These are phyloP conservation scores for Zygosaccharomyces gambellarensis DNA, from an alignment of 805 yeast species.

Conservation along the genomic window DNA sequence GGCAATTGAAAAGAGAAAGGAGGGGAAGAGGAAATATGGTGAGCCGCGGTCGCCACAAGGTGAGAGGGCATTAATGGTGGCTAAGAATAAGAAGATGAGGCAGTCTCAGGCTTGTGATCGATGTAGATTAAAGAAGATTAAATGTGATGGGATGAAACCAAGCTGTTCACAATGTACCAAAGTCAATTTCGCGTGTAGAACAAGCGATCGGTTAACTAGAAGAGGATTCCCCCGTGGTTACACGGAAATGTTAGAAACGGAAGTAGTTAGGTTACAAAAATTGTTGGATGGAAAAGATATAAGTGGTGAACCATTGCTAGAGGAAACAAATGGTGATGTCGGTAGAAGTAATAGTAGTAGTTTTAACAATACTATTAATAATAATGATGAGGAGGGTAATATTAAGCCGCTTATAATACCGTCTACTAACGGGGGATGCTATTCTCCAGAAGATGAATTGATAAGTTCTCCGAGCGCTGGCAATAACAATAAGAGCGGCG, in stretches of 20 bases:
- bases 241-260: slow-evolving; percentile 66
- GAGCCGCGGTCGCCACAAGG: slow-evolving; percentile 16
- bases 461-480: too few relatives aligned
- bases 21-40: slow-evolving; percentile 21
- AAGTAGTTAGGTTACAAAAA: slow-evolving; percentile 55
- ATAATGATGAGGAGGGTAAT: neutral
- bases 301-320: neutral
- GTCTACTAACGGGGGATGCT: neutral
- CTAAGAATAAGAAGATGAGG: slow-evolving; percentile 34
- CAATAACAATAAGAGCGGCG: neutral
- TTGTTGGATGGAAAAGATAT: slow-evolving; percentile 9
- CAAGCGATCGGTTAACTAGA: slow-evolving; percentile 68
- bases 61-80: slow-evolving; percentile 23
- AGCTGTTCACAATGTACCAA: slow-evolving; percentile 61
- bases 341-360: neutral
- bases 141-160: slow-evolving; percentile 69
- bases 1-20: slow-evolving; percentile 1
- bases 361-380: neutral
- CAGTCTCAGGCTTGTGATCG: slow-evolving; percentile 80
- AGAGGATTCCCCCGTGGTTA: slow-evolving; percentile 79
- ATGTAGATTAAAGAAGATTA: slow-evolving; percentile 69
- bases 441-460: neutral
- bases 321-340: too few relatives aligned
- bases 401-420: neutral
- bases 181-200: slow-evolving; percentile 63